Conservation (phyloP, 2,329 filamentous ascomycete genomes). For the Colletotrichum agaves region DNA sequence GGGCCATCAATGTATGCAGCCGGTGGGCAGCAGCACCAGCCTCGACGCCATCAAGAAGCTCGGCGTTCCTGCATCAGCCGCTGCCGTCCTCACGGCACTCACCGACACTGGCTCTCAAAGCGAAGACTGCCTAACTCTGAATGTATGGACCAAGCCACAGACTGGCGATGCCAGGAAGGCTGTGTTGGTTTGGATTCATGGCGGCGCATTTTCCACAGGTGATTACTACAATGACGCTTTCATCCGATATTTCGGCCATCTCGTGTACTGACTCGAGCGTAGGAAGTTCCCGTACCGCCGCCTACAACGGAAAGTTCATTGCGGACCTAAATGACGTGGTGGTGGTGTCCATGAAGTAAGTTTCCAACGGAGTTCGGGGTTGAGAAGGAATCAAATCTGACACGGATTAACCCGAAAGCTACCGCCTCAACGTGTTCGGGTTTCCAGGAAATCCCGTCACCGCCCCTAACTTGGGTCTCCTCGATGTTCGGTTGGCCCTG, state of each 20-base stretch:
- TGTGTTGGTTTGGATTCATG: constrained; percentile 57
- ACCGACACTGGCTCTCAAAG: constrained; percentile 36
- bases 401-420: constrained; percentile 41
- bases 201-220: constrained; percentile 52
- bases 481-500: constrained; percentile 39
- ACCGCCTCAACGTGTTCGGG: constrained; percentile 55
- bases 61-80: constrained; percentile 31
- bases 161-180: constrained; percentile 48
- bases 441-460: constrained; percentile 46
- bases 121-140: constrained; percentile 53
- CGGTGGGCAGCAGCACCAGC: neutral
- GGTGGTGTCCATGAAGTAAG: constrained; percentile 56
- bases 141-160: constrained; percentile 52
- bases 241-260: constrained; percentile 6
- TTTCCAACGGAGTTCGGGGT: constrained; percentile 1
- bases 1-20: constrained; percentile 35
- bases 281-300: constrained; percentile 29
- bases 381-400: neutral
- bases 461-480: constrained; percentile 38
- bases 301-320: constrained; percentile 52
- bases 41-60: constrained; percentile 16
- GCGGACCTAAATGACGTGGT: constrained; percentile 56
- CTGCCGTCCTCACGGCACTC: constrained; percentile 11
- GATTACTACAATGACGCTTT: neutral
- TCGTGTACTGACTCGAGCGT: constrained; percentile 9